These are phyloP conservation scores for Colletotrichum sp. DNA, from an alignment of 2,329 filamentous ascomycete species.

Conservation along the genomic window DNA sequence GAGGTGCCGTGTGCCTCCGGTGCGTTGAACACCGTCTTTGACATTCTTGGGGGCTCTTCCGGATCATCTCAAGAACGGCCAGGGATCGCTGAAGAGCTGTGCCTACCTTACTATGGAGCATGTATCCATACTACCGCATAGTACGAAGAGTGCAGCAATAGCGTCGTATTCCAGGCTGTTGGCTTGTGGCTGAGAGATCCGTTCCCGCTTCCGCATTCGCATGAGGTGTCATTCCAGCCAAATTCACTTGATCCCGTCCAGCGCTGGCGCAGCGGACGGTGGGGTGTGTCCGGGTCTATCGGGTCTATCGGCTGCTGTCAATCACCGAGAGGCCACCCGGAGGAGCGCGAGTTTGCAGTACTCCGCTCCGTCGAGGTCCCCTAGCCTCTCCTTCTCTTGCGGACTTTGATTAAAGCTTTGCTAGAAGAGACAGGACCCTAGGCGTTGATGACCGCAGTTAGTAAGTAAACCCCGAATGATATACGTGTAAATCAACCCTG, in stretches of 20 bases:
- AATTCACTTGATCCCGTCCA: background rate
- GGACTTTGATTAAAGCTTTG: background rate
- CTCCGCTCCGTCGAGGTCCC: background rate
- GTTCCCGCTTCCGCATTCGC: slow-evolving; percentile 16
- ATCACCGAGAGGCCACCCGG: background rate
- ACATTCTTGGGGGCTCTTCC: background rate
- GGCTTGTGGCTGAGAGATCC: slow-evolving; percentile 9
- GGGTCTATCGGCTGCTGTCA: slow-evolving; percentile 8
- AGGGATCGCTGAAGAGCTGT: background rate
- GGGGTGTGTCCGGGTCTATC: slow-evolving; percentile 7
- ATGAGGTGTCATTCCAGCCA: background rate
- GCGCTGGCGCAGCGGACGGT: background rate
- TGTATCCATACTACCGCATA: background rate
- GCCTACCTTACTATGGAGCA: background rate
- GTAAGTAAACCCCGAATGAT: background rate
- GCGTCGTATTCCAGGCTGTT: slow-evolving; percentile 1
- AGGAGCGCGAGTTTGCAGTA: background rate
- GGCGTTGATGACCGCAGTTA: background rate
- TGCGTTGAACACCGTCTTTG: background rate
- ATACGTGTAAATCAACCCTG: background rate
- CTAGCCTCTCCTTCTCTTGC: background rate
- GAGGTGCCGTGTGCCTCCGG: background rate
- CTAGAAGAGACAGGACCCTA: background rate
- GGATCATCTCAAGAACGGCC: background rate
- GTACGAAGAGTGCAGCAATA: slow-evolving; percentile 15